These are phyloP conservation scores for Diplodia intermedia DNA, from an alignment of 2,329 filamentous ascomycete genomes.

Conservation along the genomic window DNA sequence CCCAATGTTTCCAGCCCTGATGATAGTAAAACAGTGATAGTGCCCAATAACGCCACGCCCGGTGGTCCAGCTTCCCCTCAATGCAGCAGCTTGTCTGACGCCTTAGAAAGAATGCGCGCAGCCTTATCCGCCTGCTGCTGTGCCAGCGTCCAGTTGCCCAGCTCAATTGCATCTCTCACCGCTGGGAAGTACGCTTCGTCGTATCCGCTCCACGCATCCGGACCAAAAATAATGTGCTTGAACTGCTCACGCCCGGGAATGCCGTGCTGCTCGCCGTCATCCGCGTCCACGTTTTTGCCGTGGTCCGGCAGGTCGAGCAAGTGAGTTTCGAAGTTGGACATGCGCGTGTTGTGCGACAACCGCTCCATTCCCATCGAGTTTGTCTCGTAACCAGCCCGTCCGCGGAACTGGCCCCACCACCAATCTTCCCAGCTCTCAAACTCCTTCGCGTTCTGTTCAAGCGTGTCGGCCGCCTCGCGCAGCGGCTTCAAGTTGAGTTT, in stretches of 20 bases:
- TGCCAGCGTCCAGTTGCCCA: slow-evolving; percentile 72
- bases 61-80: slow-evolving; percentile 4
- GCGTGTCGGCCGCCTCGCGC: slow-evolving; percentile 66
- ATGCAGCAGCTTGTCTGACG: slow-evolving; percentile 45
- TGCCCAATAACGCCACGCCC: slow-evolving; percentile 20
- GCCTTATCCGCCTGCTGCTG: slow-evolving; percentile 74
- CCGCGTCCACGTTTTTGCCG: slow-evolving; percentile 42
- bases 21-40: slow-evolving; percentile 4
- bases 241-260: slow-evolving; percentile 89
- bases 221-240: slow-evolving; percentile 90
- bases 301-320: slow-evolving; percentile 73
- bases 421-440: slow-evolving; percentile 79
- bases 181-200: slow-evolving; percentile 77
- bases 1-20: slow-evolving; percentile 17
- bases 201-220: slow-evolving; percentile 75
- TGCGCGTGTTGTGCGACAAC: slow-evolving; percentile 77
- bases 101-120: slow-evolving; percentile 69
- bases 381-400: slow-evolving; percentile 70
- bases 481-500: slow-evolving; percentile 65
- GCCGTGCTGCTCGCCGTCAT: slow-evolving; percentile 54
- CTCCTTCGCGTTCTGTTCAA: slow-evolving; percentile 65
- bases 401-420: slow-evolving; percentile 67
- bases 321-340: slow-evolving; percentile 82
- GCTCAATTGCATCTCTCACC: slow-evolving; percentile 80
- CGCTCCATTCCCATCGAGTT: slow-evolving; percentile 70